Evolutionary conservation across 352 stramenopile species (phyloP).

Genomic region (Aphanomyces astaci): DNA sequence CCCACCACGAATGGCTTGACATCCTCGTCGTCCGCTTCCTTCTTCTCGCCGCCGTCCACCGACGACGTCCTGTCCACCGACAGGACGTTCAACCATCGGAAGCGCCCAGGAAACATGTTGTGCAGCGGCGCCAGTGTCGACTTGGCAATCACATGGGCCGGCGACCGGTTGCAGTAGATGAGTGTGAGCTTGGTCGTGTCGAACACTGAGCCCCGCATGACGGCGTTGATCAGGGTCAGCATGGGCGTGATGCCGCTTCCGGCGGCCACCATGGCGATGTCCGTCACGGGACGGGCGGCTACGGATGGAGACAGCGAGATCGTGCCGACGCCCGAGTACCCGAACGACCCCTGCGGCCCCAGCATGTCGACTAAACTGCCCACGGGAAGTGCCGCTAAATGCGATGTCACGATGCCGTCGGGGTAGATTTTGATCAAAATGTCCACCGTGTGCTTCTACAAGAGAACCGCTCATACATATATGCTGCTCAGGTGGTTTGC

Average conservation of each 20-base stretch:
- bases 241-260: slow-evolving; percentile 77
- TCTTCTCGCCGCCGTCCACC: slow-evolving; percentile 33
- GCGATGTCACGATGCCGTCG: slow-evolving; percentile 62
- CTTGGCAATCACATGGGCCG: slow-evolving; percentile 59
- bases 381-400: slow-evolving; percentile 43
- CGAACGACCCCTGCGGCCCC: slow-evolving; percentile 53
- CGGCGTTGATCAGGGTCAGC: slow-evolving; percentile 66
- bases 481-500: no score
- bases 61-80: no score
- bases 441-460: slow-evolving; percentile 52
- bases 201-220: slow-evolving; percentile 50
- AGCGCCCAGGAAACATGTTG: slow-evolving; percentile 64
- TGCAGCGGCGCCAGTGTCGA: slow-evolving; percentile 62
- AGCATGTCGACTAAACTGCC: slow-evolving; percentile 68
- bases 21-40: slow-evolving; percentile 35
- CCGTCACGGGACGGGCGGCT: slow-evolving; percentile 31
- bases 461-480: no score
- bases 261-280: slow-evolving; percentile 67
- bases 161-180: slow-evolving; percentile 63
- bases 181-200: slow-evolving; percentile 51
- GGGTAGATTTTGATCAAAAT: slow-evolving; percentile 73
- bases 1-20: slow-evolving; percentile 45
- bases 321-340: slow-evolving; percentile 51
- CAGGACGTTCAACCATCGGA: slow-evolving; percentile 64
- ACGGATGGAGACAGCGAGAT: slow-evolving; percentile 36